Base-by-base conservation (phyloP, 768 basidiomycete species). In the Ramaria sp. region DNA sequence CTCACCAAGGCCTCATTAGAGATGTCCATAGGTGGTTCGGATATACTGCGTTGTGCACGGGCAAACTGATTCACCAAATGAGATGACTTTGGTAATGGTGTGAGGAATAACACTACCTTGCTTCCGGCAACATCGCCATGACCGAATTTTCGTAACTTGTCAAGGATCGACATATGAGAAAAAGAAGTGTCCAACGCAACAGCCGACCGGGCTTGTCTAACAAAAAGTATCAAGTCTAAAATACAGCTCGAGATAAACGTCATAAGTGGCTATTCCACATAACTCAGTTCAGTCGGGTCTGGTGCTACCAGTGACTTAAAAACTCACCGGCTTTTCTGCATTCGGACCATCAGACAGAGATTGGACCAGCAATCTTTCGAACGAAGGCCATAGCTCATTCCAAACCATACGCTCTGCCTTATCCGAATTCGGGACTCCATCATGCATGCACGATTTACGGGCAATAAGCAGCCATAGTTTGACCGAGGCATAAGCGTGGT, bases 301-400 rank as follows among this genome's bases (percentile, higher is more conserved):
- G 60, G 63, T 79, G 76, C 57, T 70, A 65, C 58, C 71, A 70
- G 59, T 69, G 12, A 22, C n/a, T 37, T 19, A 54, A 7, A 13
- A 1, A 62, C 67, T 47, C 47, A 72, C 70, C 45, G 62, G 59
- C 33, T 60, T 62, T 31, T 63, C 65, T 30, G 75, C 75, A 34
- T 70, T 68, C 51, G 72, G 72, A 15, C 69, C 69, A 56, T 81
- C 81, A 3, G 62, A 65, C 61, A 82, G 79, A 39, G 85, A 71
- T 1, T 74, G 71, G 41, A 69, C 63, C 13, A 83, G 63, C 37
- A 86, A 70, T 12, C 68, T 68, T 61, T 83, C 83, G 55, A 86
- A 86, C 1, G 82, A 76, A 1, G 84, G 79, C 86, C 86, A 90
- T 7, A 90, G 66, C 62, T 86, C 83, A 63, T 86, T 87, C 87